Base-by-base conservation (phyloP, 179 eudicot species). In the Actinidia arguta region DNA sequence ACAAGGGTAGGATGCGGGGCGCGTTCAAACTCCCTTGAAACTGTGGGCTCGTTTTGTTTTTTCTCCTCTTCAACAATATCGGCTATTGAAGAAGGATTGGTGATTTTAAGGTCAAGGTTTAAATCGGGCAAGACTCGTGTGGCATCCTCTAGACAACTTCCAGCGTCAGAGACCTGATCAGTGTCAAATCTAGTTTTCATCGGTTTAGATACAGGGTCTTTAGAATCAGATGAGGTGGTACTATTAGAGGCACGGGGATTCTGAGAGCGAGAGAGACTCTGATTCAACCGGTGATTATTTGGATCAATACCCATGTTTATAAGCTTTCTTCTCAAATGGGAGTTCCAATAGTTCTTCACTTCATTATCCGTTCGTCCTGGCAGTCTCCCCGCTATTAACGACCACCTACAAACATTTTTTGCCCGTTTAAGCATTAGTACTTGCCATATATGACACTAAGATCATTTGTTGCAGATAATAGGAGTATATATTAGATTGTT, bases 261-360 rank as follows among this genome's bases (percentile, higher is more conserved):
- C 20, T 63, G 70, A 70, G 56, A 64, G 24, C 68, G 70, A 46
- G 71, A 73, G 27, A 48, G 67, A 39, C 36, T 50, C 31, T 78
- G 83, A 24, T 52, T 69, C 54, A 86, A 42, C 3, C 86, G 70
- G 50, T 86, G 89, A 62, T 86, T 86, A 22, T 78, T 84, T 22
- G 89, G 89, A 71, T 86, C 86, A 12, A 86, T 74, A 7, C 89
- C 89, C 86, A 81, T 73, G 31, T 62, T 86, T 39, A 78, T 46
- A 10, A 86, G 89, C 85, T 86, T 86, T 51, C 85, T 86, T 48
- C 67, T 81, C 61, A 86, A 77, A 13, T 84, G 89, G 8, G 89
- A 83, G 79, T 86, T 86, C 89, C 89, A 86, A 68, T 86, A 86
- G 70, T 86, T 86, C 71, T 86, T 86, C 31, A 86, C 86, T 69